Conservation (phyloP, 306 rosid species). For the Castanospermum australe region DNA sequence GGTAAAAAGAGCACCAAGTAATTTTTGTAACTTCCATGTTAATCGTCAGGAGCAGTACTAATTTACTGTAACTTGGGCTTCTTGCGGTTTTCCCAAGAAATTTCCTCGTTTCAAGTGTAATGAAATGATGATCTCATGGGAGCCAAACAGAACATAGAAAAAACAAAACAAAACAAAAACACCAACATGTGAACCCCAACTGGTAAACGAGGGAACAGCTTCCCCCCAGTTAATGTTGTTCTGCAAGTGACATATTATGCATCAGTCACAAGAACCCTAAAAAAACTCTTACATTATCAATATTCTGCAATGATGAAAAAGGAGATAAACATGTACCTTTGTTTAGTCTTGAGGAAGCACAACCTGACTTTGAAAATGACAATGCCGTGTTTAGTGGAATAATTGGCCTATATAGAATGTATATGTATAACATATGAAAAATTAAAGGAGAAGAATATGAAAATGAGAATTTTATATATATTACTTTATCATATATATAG, state of each 20-base stretch:
- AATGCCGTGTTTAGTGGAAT: conserved; percentile 38
- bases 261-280: background rate
- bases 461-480: background rate
- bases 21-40: conserved; percentile 38
- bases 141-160: background rate
- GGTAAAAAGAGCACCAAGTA: background rate
- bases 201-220: conserved; percentile 15
- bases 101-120: conserved; percentile 32
- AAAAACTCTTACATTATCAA: background rate
- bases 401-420: conserved; percentile 14
- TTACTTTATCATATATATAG: too few species aligned
- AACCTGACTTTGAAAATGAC: conserved; percentile 48
- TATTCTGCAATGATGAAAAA: conserved; percentile 14
- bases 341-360: conserved; percentile 41
- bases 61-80: conserved; percentile 26
- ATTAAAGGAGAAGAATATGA: background rate
- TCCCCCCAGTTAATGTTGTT: background rate
- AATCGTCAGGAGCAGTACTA: conserved; percentile 31
- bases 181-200: conserved; percentile 8
- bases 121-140: background rate
- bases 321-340: conserved; percentile 38
- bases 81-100: conserved; percentile 36
- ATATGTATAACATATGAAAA: background rate
- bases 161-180: background rate
- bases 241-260: conserved; percentile 27